These are phyloP conservation scores for Taphrina confusa DNA, from an alignment of 1,139 yeast species.

Conservation along the genomic window DNA sequence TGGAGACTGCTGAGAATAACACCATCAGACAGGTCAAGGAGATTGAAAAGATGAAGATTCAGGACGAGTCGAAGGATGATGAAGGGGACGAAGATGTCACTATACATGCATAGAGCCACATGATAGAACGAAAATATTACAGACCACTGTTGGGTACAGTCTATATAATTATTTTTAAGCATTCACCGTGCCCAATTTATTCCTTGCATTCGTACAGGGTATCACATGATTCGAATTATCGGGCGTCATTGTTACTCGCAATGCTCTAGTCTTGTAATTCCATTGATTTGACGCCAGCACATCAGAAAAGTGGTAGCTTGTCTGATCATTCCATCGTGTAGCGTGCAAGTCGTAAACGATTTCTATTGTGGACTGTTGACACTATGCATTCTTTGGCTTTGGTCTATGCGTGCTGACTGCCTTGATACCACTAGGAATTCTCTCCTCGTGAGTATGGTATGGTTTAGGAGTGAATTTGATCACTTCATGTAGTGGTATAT, in stretches of 20 bases:
- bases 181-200: no score
- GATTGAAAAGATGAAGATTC: conserved; percentile 13
- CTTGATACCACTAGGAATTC: conserved; percentile 89
- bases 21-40: conserved; percentile 18
- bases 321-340: not conserved
- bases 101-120: not conserved
- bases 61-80: not conserved
- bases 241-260: no score
- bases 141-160: no score
- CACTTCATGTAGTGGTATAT: conserved; percentile 87
- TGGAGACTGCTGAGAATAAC: conserved; percentile 19
- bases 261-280: no score
- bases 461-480: conserved; percentile 90
- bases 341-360: not conserved
- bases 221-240: no score
- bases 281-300: no score
- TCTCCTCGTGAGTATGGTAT: conserved; percentile 79
- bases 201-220: no score
- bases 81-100: conserved; percentile 10
- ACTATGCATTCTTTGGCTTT: conserved; percentile 10
- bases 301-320: no score
- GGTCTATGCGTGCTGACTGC: conserved; percentile 93
- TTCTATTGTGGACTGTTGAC: not conserved
- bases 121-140: no score
- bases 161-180: no score